phyloP scores from a whole-genome alignment of 164 flowering plant genomes.

The Taxillus chinensis region DNA sequence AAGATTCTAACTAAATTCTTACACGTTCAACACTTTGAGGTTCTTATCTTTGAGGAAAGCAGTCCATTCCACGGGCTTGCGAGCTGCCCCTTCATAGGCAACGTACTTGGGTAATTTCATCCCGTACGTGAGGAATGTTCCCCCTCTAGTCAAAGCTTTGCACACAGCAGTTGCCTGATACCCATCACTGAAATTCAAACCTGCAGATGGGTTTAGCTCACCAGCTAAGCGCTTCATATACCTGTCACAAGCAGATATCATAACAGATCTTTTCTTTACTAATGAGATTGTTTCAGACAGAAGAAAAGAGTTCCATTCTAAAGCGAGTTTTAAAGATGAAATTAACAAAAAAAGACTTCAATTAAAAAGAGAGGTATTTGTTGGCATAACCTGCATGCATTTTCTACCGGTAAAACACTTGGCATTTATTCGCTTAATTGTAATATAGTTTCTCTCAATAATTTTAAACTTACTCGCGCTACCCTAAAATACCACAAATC shows the following conservation, averaged over 20 bases:
- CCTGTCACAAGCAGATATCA: not conserved
- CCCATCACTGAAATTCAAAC: conserved; percentile 9
- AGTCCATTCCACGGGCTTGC: conserved; percentile 24
- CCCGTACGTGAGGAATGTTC: conserved; percentile 17
- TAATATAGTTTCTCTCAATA: no score
- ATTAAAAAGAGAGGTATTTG: no score
- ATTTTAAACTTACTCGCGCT: no score
- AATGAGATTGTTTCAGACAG: no score
- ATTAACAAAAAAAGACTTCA: no score
- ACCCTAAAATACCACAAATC: no score
- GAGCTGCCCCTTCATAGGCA: conserved; percentile 10
- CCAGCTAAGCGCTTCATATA: conserved; percentile 9
- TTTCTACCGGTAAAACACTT: no score
- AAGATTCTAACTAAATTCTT: not conserved
- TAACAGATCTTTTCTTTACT: no score
- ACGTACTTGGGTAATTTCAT: conserved; percentile 12
- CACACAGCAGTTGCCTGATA: conserved; percentile 9
- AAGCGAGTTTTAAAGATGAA: no score
- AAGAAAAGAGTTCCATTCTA: no score
- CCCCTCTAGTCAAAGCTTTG: conserved; percentile 2
- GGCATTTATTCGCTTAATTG: no score
- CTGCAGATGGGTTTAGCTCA: conserved; percentile 7
- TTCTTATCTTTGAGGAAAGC: conserved; percentile 20
- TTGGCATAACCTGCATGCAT: no score
- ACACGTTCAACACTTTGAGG: conserved; percentile 15